Conservation (phyloP, 306 rosid genomes). For the peach (Prunus persica) region DNA sequence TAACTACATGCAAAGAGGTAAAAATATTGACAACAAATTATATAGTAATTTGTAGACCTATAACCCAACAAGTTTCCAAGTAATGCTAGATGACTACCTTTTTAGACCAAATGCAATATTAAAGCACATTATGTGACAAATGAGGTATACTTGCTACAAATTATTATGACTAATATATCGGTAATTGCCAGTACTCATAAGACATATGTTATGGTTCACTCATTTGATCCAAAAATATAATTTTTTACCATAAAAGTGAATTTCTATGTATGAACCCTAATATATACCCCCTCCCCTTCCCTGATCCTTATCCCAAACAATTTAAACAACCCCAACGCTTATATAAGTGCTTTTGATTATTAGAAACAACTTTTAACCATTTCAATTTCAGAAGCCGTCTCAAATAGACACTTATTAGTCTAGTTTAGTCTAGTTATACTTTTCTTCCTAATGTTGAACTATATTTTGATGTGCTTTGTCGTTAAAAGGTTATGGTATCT, state of each 20-base stretch:
- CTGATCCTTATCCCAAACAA: background rate
- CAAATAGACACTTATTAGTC: no score
- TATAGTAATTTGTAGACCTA: background rate
- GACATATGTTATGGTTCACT: background rate
- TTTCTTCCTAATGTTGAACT: no score
- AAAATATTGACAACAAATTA: conserved; percentile 11
- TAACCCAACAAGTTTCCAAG: background rate
- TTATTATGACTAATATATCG: background rate
- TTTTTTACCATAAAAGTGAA: background rate
- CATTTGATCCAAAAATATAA: background rate
- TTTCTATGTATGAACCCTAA: background rate
- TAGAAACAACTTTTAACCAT: no score
- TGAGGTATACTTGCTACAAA: background rate
- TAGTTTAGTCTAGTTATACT: no score
- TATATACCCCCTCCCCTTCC: conserved; percentile 3
- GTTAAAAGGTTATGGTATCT: background rate
- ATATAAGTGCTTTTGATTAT: no score
- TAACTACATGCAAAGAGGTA: background rate
- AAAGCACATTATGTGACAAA: background rate
- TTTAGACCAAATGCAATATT: background rate
- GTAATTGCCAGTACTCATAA: background rate
- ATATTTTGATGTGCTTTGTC: no score
- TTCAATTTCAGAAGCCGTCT: no score
- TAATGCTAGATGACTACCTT: conserved; percentile 4
- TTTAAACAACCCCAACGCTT: background rate